Evolutionary conservation across 2,329 filamentous ascomycete species (phyloP).

Genomic region (Ophiostoma himal-ulmi): DNA sequence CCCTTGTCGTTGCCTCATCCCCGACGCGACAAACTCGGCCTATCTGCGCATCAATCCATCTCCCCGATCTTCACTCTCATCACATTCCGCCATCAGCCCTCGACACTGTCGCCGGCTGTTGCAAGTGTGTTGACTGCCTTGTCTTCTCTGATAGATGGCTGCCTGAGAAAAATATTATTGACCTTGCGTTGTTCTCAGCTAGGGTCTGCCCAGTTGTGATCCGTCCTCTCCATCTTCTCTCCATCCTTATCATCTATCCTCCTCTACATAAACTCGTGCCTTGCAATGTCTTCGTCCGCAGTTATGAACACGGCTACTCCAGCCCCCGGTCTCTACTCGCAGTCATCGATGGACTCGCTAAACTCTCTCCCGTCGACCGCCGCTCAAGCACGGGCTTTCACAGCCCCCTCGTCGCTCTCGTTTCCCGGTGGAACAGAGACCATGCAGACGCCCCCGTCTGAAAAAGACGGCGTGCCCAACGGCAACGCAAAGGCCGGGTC

Average conservation of each 20-base stretch:
- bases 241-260: neutral
- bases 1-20: constrained; percentile 14
- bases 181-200: constrained; percentile 24
- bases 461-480: constrained; percentile 26
- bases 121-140: constrained; percentile 26
- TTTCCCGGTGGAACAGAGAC: constrained; percentile 59
- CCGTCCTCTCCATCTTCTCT: constrained; percentile 6
- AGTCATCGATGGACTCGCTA: constrained; percentile 68
- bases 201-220: constrained; percentile 18
- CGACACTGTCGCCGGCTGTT: constrained; percentile 27
- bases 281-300: constrained; percentile 24
- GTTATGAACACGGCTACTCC: constrained; percentile 23
- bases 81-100: constrained; percentile 26
- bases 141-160: constrained; percentile 25
- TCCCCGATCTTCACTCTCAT: constrained; percentile 12
- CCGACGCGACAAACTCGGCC: constrained; percentile 19
- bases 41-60: constrained; percentile 10
- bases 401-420: constrained; percentile 83
- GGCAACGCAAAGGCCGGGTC: constrained; percentile 23
- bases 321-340: constrained; percentile 26
- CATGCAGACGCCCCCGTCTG: constrained; percentile 26
- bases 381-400: constrained; percentile 91
- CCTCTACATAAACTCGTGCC: neutral
- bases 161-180: constrained; percentile 25
- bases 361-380: constrained; percentile 90